These are phyloP conservation scores for Lodderomyces parapsilosis DNA, from an alignment of 1,139 yeast genomes.

Conservation along the genomic window DNA sequence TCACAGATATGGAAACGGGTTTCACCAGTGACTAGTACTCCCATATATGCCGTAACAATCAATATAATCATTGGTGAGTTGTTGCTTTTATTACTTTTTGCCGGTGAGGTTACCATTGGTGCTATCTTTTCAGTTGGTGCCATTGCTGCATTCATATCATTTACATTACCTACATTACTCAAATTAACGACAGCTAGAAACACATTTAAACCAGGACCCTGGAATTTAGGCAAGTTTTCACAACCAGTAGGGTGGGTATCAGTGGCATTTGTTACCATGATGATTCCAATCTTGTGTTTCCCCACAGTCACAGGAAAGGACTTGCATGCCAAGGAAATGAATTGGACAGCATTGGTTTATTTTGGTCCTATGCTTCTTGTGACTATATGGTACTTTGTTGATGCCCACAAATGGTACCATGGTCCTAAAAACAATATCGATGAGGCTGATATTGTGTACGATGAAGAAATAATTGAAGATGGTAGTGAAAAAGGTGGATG, in stretches of 20 bases:
- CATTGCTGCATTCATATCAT: conserved; percentile 68
- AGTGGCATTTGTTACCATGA: conserved; percentile 49
- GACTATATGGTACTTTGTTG: conserved; percentile 49
- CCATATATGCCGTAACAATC: conserved; percentile 68
- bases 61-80: conserved; percentile 59
- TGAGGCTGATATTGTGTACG: conserved; percentile 25
- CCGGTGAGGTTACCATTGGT: conserved; percentile 67
- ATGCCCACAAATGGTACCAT: conserved; percentile 62
- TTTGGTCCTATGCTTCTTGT: conserved; percentile 63
- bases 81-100: conserved; percentile 58
- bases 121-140: conserved; percentile 81
- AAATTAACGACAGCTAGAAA: conserved; percentile 57
- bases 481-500: conserved; percentile 3
- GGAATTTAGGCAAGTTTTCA: conserved; percentile 61
- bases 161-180: conserved; percentile 64
- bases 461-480: conserved; percentile 11
- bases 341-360: conserved; percentile 70
- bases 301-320: conserved; percentile 41
- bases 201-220: conserved; percentile 65
- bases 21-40: conserved; percentile 56
- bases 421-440: conserved; percentile 69
- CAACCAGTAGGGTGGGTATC: conserved; percentile 40
- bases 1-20: conserved; percentile 55
- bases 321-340: conserved; percentile 52
- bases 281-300: conserved; percentile 69